phyloP scores from a whole-genome alignment of 345 rosid genomes.

The Dipteronia sinensis region DNA sequence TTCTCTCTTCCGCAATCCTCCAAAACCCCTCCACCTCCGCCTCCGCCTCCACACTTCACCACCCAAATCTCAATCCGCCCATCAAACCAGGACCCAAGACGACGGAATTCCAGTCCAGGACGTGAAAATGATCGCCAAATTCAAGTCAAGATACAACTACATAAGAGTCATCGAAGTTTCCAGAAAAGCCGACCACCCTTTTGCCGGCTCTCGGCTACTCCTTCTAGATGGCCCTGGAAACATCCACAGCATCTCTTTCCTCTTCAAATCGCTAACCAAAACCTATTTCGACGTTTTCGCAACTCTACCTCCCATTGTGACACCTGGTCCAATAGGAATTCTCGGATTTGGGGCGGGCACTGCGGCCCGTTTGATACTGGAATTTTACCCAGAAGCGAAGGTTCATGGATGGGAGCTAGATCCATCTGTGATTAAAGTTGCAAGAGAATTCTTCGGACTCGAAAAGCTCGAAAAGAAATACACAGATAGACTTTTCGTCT shows the following conservation, averaged over 20 bases:
- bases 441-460: conserved; percentile 74
- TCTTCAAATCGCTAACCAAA: conserved; percentile 59
- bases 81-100: conserved; percentile 33
- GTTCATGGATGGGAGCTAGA: conserved; percentile 96
- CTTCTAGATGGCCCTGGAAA: conserved; percentile 86
- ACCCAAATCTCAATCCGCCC: neutral
- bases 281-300: conserved; percentile 91
- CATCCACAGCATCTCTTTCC: conserved; percentile 88
- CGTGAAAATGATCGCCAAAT: conserved; percentile 64
- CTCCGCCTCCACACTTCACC: conserved; percentile 11
- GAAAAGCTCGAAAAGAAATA: conserved; percentile 60
- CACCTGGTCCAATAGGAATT: conserved; percentile 74
- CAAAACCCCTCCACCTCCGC: conserved; percentile 21
- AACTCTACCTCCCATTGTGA: conserved; percentile 70
- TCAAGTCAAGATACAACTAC: conserved; percentile 79
- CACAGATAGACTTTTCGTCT: conserved; percentile 58
- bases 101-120: conserved; percentile 70
- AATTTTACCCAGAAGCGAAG: conserved; percentile 52
- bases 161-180: conserved; percentile 81
- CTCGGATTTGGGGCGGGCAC: conserved; percentile 92
- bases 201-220: conserved; percentile 71
- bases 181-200: conserved; percentile 66
- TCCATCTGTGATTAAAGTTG: conserved; percentile 75
- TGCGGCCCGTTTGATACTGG: conserved; percentile 65
- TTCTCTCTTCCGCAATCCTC: conserved; percentile 11